phyloP scores from a whole-genome alignment of 192 early-diverging fungal species.

The Gryganskiella cystojenkinii region DNA sequence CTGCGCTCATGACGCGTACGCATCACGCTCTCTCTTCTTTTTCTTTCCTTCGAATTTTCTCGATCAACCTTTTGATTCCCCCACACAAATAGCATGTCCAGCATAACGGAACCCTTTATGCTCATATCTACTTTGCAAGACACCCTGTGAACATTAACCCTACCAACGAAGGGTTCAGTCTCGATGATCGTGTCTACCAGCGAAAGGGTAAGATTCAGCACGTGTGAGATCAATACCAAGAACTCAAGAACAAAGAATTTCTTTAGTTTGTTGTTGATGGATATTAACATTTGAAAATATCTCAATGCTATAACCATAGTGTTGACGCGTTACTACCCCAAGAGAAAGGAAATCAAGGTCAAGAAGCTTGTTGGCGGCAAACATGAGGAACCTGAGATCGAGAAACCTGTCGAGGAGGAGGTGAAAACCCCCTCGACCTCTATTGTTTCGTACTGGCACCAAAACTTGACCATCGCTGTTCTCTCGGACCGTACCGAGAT shows the following conservation, averaged over 20 bases:
- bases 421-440: conserved; percentile 37
- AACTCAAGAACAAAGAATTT: too few relatives aligned
- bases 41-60: not conserved
- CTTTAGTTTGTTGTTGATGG: too few relatives aligned
- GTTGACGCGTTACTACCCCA: conserved; percentile 62
- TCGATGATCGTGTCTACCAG: conserved; percentile 58
- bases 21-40: not conserved
- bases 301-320: conserved; percentile 35
- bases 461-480: conserved; percentile 76
- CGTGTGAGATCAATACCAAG: not conserved
- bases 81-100: conserved; percentile 52
- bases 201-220: conserved; percentile 56
- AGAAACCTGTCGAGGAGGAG: conserved; percentile 33
- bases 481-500: conserved; percentile 62
- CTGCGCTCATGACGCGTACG: not conserved
- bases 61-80: not conserved
- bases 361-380: conserved; percentile 60
- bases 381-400: conserved; percentile 24
- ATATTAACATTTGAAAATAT: not conserved
- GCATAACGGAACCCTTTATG: conserved; percentile 68
- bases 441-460: conserved; percentile 81
- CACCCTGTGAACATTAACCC: conserved; percentile 57
- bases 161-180: conserved; percentile 32
- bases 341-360: conserved; percentile 59
- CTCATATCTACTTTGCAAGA: conserved; percentile 68